These are phyloP conservation scores for Xylaria polymorpha DNA, from an alignment of 2,329 filamentous ascomycete genomes.

Conservation along the genomic window DNA sequence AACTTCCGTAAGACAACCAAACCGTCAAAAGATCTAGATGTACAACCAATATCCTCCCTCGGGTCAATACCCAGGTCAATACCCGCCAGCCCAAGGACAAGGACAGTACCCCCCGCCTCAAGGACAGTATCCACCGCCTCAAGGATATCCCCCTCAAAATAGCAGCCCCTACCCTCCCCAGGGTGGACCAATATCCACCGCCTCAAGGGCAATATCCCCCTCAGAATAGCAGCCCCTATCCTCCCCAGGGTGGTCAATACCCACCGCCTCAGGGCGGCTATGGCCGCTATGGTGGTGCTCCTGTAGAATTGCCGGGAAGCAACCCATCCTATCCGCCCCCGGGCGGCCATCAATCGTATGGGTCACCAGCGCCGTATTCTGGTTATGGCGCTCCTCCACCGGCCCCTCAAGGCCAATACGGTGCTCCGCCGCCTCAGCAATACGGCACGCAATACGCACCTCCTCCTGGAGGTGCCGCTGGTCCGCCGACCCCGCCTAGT, in stretches of 20 bases:
- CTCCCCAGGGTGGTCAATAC: constrained; percentile 40
- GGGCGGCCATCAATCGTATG: constrained; percentile 47
- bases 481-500: constrained; percentile 72
- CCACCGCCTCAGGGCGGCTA: constrained; percentile 52
- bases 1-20: constrained; percentile 1
- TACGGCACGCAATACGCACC: constrained; percentile 52
- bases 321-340: constrained; percentile 48
- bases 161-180: constrained; percentile 48
- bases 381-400: constrained; percentile 52
- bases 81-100: constrained; percentile 46
- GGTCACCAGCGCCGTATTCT: constrained; percentile 48
- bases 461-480: constrained; percentile 42
- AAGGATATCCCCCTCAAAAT: constrained; percentile 25
- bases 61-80: constrained; percentile 43
- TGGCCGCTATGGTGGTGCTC: constrained; percentile 19
- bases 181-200: constrained; percentile 46
- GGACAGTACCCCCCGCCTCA: constrained; percentile 46
- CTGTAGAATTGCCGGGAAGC: constrained; percentile 46
- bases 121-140: constrained; percentile 46
- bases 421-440: constrained; percentile 53
- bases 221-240: constrained; percentile 47
- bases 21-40: constrained; percentile 28
- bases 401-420: constrained; percentile 49
- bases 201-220: constrained; percentile 34
- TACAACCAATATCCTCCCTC: constrained; percentile 45